Evolutionary conservation across 2,329 filamentous ascomycete species (phyloP).

Genomic region (Seiridium cupressi): DNA sequence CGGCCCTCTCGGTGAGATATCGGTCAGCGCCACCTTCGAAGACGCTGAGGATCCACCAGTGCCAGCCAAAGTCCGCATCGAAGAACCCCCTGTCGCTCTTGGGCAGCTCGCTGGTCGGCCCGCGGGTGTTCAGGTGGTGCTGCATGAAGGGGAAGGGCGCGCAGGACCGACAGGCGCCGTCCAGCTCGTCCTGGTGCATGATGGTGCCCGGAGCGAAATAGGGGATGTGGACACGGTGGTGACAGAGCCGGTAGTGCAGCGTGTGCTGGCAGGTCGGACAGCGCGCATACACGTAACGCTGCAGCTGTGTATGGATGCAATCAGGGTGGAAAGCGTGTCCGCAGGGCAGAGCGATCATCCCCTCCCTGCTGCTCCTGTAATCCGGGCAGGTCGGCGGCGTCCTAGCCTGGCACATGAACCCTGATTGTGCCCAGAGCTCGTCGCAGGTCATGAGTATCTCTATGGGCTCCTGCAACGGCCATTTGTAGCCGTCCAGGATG

Average conservation of each 20-base stretch:
- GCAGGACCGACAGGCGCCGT: neutral
- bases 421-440: neutral
- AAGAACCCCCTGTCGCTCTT: neutral
- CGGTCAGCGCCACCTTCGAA: neutral
- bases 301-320: neutral
- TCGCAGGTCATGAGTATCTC: neutral
- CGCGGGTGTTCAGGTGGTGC: neutral
- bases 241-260: neutral
- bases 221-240: neutral
- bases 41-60: neutral
- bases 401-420: neutral
- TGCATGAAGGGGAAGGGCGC: neutral
- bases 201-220: neutral
- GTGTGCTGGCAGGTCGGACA: neutral
- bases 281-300: neutral
- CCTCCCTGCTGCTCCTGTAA: neutral
- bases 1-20: neutral
- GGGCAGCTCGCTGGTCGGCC: neutral
- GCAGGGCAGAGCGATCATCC: conserved; percentile 5
- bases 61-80: neutral
- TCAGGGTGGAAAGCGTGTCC: conserved; percentile 1
- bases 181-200: neutral
- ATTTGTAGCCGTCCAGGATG: neutral
- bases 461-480: neutral
- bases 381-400: neutral